These are phyloP conservation scores for Oemleria cerasiformis DNA, from an alignment of 306 rosid genomes.

Conservation along the genomic window DNA sequence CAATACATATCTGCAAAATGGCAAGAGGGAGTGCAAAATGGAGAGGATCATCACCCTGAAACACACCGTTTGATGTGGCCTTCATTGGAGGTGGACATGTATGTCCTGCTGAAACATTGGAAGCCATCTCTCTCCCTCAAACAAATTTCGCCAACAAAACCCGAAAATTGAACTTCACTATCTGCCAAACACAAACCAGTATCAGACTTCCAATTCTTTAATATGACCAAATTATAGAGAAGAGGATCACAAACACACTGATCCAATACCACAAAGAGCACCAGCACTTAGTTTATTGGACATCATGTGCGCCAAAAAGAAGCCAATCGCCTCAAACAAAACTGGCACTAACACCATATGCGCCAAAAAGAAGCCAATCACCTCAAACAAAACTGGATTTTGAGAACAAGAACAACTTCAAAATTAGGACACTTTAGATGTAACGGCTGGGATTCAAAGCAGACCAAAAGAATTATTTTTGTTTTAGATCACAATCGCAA, in stretches of 20 bases:
- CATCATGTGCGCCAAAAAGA: background rate
- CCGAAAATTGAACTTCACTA: slow-evolving; percentile 21
- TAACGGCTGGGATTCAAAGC: background rate
- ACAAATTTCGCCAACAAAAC: slow-evolving; percentile 9
- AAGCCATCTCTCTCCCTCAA: slow-evolving; percentile 40
- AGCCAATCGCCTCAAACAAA: background rate
- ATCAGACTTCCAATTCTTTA: background rate
- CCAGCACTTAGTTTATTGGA: too few relatives aligned
- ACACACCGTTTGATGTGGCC: slow-evolving; percentile 70
- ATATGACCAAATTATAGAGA: background rate
- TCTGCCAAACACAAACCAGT: slow-evolving; percentile 23
- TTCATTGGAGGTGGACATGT: slow-evolving; percentile 59
- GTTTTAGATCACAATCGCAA: background rate
- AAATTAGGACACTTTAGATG: background rate
- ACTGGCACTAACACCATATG: background rate
- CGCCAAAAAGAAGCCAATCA: background rate
- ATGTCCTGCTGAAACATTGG: slow-evolving; percentile 31
- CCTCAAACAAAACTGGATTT: background rate
- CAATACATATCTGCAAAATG: slow-evolving; percentile 51
- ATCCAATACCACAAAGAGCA: background rate
- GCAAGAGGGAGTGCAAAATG: slow-evolving; percentile 70
- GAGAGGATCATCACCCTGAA: slow-evolving; percentile 88
- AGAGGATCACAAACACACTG: background rate
- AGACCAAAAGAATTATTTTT: background rate
- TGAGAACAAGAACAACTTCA: slow-evolving; percentile 8